Evolutionary conservation across 2,329 filamentous ascomycete genomes (phyloP), one percentile per base, ranked within the genome.

Genomic region (Penicillium brasilianum): DNA sequence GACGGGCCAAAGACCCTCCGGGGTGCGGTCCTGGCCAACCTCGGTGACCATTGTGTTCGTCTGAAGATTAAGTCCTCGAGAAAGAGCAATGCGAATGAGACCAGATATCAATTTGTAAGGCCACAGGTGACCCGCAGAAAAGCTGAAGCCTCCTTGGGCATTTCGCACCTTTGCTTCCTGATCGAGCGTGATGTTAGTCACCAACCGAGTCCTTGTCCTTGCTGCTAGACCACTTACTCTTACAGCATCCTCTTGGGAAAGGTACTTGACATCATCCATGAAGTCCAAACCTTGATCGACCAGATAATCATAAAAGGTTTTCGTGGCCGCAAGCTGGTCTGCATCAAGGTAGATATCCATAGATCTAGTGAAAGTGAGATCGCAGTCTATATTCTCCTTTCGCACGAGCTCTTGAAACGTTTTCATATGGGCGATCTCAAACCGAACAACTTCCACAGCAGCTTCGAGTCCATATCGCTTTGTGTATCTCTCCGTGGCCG

Each of bases 71-170:
- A 86, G 65, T 4, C 64, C 64, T 3, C 56, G 46, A 4, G 57
- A 55, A 14, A 67, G 6, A 1, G 60, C 59, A 2, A 57, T 43
- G 6, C 44, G 20, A 6, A 67, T 55, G 3, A 67, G 52, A 76
- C 86, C 88, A 0, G 86, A 81, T 3, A 96, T 87, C 30, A 96
- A 84, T 77, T 95, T 96, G 76, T 96, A 96, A 0, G 92, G 92
- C 75, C 76, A 78, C 5, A 78, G 64, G 0, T 73, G 71, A 6
- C 60, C 75, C 0, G 75, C 69, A 0, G 76, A 71, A 54, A 69
- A 76, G 1, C 71, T 70, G 13, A 77, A 72, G 3, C 70, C 73
- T 1, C 71, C 72, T 54, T 72, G 67, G 3, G 76, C 75, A n/a
- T 71, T 70, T 57, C 73, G 72, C 10, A 78, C 71, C 9, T 74